Base-by-base conservation (phyloP, 106 monocot species). In the Phalaenopsis aphrodite region DNA sequence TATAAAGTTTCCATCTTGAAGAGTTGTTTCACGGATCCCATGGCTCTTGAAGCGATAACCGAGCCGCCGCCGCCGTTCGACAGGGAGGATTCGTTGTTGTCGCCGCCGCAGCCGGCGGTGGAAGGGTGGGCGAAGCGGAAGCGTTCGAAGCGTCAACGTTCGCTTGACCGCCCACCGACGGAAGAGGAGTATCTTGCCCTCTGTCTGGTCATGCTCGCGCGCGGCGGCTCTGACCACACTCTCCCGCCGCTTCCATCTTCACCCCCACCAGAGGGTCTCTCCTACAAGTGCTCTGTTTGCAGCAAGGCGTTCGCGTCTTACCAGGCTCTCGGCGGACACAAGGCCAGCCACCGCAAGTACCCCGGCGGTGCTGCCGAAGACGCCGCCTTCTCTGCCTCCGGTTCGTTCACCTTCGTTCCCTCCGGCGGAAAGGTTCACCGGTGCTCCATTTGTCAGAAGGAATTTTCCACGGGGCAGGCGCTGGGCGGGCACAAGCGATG, bases 401-500 rank as follows among this genome's bases (percentile, higher is more conserved):
- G 41, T 11, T 24, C 75, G 14, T 42, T 74, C 7, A n/a, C 73
- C 24, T 1, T 15, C 4, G 56, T 64, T 7, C 11, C 56, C 37
- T 6, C 49, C 17, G 75, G 16, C 41, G 39, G 81, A 14, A 88
- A 78, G 48, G 75, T 75, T 17, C 91, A 89, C 79, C 77, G 68
- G 73, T 91, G 91, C 78, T 83, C 85, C 11, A 75, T 91, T 37
- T 91, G 91, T 42, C 39, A 21, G 79, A 83, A 79, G 79, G 56
- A 57, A 12, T 91, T 91, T 43, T 55, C 83, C 5, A 81, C 89
- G n/a, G 91, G 91, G 42, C 91, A 91, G 73, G 91, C 91, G 48
- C 82, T 91, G 30, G 91, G 91, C 24, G 91, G 91, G 30, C 91
- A 91, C 85, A 91, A 89, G 85, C 71, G 91, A 79, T 85, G 84